phyloP scores from a whole-genome alignment of 2,329 filamentous ascomycete species.

The Fusarium secorum region DNA sequence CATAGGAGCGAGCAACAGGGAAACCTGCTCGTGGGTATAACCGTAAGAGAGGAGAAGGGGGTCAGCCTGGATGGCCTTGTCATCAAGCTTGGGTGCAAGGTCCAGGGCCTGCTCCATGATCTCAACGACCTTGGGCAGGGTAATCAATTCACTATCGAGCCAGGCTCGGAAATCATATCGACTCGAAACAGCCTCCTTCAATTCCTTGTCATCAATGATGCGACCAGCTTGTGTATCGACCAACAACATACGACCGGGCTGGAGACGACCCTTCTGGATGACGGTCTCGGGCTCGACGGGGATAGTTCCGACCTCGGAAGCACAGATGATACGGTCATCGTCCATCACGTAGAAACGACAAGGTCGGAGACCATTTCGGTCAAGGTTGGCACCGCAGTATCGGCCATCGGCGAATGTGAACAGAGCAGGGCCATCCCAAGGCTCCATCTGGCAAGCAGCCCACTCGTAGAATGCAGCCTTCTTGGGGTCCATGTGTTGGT shows the following conservation, averaged over 20 bases:
- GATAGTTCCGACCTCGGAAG: slow-evolving; percentile 95
- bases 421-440: slow-evolving; percentile 95
- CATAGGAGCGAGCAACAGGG: slow-evolving; percentile 91
- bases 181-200: slow-evolving; percentile 87
- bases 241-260: slow-evolving; percentile 94
- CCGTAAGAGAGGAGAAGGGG: slow-evolving; percentile 85
- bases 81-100: slow-evolving; percentile 72
- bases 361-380: slow-evolving; percentile 92
- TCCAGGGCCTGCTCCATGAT: slow-evolving; percentile 67
- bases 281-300: slow-evolving; percentile 88
- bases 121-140: slow-evolving; percentile 77
- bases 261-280: slow-evolving; percentile 90
- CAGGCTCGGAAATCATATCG: slow-evolving; percentile 88
- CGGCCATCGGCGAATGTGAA: slow-evolving; percentile 97
- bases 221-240: slow-evolving; percentile 89
- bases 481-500: slow-evolving; percentile 87
- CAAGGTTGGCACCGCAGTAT: slow-evolving; percentile 95
- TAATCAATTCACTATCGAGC: slow-evolving; percentile 86
- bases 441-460: slow-evolving; percentile 98
- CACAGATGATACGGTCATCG: slow-evolving; percentile 96
- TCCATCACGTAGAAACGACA: slow-evolving; percentile 98
- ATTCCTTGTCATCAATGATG: slow-evolving; percentile 91
- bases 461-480: slow-evolving; percentile 99
- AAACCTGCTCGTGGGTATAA: slow-evolving; percentile 95
- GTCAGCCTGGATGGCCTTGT: slow-evolving; percentile 80